Conservation (phyloP, 73 alveolate species). For the Loxodes magnus region DNA sequence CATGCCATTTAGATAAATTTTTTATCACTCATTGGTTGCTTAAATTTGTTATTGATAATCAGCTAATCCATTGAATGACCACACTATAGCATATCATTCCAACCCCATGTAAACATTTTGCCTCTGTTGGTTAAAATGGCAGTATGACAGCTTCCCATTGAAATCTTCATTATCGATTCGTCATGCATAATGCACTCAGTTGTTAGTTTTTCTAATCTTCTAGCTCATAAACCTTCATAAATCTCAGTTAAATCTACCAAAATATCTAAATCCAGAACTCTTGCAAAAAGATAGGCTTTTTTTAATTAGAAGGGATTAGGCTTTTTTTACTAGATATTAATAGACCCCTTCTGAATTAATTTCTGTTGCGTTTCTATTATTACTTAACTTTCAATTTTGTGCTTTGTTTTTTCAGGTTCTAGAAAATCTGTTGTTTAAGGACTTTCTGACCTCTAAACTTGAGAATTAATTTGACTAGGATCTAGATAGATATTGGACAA, state of each 20-base stretch:
- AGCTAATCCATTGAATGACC: constrained; percentile 1
- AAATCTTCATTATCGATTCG: constrained; percentile 47
- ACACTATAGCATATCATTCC: constrained; percentile 14
- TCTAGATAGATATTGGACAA: not conserved
- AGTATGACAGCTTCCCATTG: constrained; percentile 80
- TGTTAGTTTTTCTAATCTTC: not conserved
- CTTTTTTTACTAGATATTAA: not conserved
- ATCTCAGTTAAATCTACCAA: not conserved
- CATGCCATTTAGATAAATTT: constrained; percentile 39
- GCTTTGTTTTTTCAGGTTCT: not conserved
- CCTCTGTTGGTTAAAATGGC: constrained; percentile 73
- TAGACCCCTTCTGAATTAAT: not conserved
- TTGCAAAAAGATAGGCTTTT: not conserved
- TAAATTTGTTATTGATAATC: not conserved
- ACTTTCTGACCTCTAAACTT: not conserved
- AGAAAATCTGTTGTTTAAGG: not conserved
- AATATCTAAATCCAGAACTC: constrained; percentile 5
- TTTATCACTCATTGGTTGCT: not conserved
- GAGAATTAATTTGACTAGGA: not conserved
- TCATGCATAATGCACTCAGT: constrained; percentile 31
- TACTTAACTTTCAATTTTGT: not conserved
- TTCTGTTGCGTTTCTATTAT: not conserved
- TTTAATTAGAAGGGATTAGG: constrained; percentile 4
- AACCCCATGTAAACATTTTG: constrained; percentile 89
- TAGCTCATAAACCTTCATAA: constrained; percentile 1